Percentiles rank a stretch among this genome's conserved stretches.
Evolutionary conservation across 2,329 filamentous ascomycete genomes (phyloP).

Genomic region (Fusarium nanum): DNA sequence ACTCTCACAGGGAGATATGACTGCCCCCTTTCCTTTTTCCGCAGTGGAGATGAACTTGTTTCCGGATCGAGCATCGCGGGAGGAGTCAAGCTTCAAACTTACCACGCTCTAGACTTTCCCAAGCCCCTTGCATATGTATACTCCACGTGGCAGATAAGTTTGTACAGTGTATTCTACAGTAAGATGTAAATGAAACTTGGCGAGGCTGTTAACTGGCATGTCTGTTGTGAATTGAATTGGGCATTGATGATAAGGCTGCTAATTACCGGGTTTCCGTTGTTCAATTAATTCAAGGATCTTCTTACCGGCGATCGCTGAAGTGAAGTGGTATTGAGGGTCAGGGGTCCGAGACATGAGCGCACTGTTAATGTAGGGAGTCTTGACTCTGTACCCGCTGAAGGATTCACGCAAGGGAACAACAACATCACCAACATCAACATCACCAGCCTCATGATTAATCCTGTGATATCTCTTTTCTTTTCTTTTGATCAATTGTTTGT

Average conservation of each 20-base stretch:
- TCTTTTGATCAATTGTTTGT: background rate
- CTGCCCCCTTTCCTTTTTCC: background rate
- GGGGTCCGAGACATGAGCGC: constrained; percentile 35
- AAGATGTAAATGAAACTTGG: too few species aligned
- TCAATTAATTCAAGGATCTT: background rate
- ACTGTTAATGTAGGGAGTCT: constrained; percentile 22
- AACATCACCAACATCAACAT: background rate
- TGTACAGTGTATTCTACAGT: constrained; percentile 1
- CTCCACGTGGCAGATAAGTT: constrained; percentile 40
- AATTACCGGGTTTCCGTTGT: background rate
- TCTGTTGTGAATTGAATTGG: background rate
- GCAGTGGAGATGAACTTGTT: constrained; percentile 7
- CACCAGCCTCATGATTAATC: background rate
- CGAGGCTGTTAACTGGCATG: background rate
- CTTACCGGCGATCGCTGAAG: background rate
- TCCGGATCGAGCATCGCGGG: constrained; percentile 15
- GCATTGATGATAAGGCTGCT: background rate
- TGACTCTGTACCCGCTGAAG: background rate
- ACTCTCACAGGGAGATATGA: background rate
- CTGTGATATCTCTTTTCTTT: background rate
- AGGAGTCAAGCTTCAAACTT: background rate
- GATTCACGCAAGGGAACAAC: constrained; percentile 9
- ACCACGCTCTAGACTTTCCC: constrained; percentile 1
- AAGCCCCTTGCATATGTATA: constrained; percentile 34
- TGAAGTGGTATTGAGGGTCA: background rate